Conservation (phyloP, 2,329 filamentous ascomycete genomes). For the Stylonectria norvegica region DNA sequence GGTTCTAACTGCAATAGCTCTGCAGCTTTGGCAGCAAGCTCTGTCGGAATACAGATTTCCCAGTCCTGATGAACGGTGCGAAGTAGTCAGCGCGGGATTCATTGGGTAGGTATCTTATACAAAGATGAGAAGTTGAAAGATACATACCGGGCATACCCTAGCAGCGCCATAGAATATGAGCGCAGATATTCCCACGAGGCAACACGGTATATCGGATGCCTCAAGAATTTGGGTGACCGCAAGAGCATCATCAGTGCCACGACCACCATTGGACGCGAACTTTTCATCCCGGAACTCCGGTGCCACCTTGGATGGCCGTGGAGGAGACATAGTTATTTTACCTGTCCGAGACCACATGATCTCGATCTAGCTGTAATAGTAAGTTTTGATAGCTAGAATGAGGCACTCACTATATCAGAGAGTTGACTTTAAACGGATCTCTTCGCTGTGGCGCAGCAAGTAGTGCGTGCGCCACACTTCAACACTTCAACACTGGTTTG, state of each 20-base stretch:
- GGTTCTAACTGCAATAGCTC: conserved; percentile 1
- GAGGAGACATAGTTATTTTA: too few relatives aligned
- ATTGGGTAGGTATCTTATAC: background rate
- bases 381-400: too few relatives aligned
- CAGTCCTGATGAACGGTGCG: background rate
- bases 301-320: too few relatives aligned
- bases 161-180: conserved; percentile 2
- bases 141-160: conserved; percentile 1
- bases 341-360: too few relatives aligned
- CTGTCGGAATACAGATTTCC: conserved; percentile 3
- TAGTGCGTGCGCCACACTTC: too few relatives aligned
- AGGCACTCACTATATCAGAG: too few relatives aligned
- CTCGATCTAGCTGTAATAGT: too few relatives aligned
- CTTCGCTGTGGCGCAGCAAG: too few relatives aligned
- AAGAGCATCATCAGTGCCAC: conserved; percentile 1
- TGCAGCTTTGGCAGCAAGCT: background rate
- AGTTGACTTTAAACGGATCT: too few relatives aligned
- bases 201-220: background rate
- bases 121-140: background rate
- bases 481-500: too few relatives aligned
- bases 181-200: conserved; percentile 1
- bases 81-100: background rate
- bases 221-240: background rate
- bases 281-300: too few relatives aligned
- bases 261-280: background rate